Conservation (phyloP, 2,329 filamentous ascomycete species). For the Exophiala mesophila region DNA sequence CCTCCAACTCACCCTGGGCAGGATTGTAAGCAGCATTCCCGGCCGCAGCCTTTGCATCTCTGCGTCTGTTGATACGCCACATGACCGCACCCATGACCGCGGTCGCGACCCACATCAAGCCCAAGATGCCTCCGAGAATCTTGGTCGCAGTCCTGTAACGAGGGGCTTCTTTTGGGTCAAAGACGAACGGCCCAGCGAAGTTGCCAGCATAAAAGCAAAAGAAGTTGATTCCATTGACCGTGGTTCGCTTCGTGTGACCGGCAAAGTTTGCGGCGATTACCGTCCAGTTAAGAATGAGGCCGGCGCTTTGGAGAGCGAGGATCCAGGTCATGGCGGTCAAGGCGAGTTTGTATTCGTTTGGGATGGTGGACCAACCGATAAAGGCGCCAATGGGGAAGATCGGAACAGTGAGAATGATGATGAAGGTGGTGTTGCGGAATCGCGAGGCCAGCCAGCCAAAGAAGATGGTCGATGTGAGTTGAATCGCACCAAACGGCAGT, state of each 20-base stretch:
- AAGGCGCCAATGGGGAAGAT: slow-evolving; percentile 41
- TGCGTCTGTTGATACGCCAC: not conserved
- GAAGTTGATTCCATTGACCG: slow-evolving; percentile 39
- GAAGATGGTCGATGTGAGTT: slow-evolving; percentile 43
- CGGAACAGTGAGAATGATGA: slow-evolving; percentile 30
- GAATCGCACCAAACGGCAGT: slow-evolving; percentile 30
- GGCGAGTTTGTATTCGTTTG: slow-evolving; percentile 40
- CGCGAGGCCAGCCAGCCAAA: slow-evolving; percentile 42
- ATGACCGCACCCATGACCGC: slow-evolving; percentile 1
- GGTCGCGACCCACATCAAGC: not conserved
- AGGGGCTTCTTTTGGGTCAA: too few relatives aligned
- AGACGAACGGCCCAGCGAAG: too few relatives aligned
- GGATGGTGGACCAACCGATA: slow-evolving; percentile 46
- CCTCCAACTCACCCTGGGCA: slow-evolving; percentile 23
- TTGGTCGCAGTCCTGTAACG: too few relatives aligned
- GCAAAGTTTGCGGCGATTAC: slow-evolving; percentile 28
- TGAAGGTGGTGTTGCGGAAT: slow-evolving; percentile 38
- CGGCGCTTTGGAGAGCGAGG: slow-evolving; percentile 45
- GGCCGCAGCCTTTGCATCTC: slow-evolving; percentile 1
- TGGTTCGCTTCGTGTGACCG: slow-evolving; percentile 33
- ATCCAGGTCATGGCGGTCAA: slow-evolving; percentile 50
- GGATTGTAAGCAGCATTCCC: not conserved
- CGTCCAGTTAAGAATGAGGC: slow-evolving; percentile 36
- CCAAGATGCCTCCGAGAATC: not conserved
- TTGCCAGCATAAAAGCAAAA: too few relatives aligned